A percentile compares a stretch with the other conserved stretches of the same genome.
These are phyloP conservation scores for Microcyclospora pomicola DNA, from an alignment of 2,329 filamentous ascomycete genomes.

Conservation along the genomic window DNA sequence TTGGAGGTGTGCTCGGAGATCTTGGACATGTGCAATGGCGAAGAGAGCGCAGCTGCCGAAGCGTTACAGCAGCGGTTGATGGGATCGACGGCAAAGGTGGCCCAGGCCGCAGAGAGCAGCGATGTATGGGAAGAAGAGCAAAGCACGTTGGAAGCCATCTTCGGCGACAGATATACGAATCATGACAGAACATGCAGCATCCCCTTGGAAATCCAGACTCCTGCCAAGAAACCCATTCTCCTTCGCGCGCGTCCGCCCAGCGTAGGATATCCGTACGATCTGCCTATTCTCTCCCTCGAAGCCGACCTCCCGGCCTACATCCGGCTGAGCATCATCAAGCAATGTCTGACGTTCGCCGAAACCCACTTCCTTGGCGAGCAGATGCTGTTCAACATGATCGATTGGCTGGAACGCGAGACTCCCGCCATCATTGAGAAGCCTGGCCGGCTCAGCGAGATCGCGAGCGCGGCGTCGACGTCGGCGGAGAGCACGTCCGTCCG, in stretches of 20 bases:
- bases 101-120: conserved; percentile 22
- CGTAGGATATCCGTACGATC: conserved; percentile 53
- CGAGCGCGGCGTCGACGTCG: conserved; percentile 55
- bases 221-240: conserved; percentile 30
- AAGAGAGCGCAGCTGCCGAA: conserved; percentile 68
- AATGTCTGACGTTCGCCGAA: conserved; percentile 57
- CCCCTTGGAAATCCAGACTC: conserved; percentile 40
- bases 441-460: conserved; percentile 70
- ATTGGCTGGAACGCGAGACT: conserved; percentile 82
- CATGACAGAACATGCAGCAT: conserved; percentile 51
- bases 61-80: conserved; percentile 60
- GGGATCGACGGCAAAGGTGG: conserved; percentile 13
- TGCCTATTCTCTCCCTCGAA: conserved; percentile 56
- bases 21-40: conserved; percentile 53
- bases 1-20: conserved; percentile 68
- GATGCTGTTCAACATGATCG: conserved; percentile 79
- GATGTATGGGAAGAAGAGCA: conserved; percentile 78
- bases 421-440: conserved; percentile 72
- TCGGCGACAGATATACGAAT: conserved; percentile 53
- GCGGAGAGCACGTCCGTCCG: conserved; percentile 20
- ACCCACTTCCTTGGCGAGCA: conserved; percentile 65
- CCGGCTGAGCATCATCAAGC: conserved; percentile 72
- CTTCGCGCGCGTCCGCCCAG: conserved; percentile 59
- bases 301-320: conserved; percentile 74
- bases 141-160: conserved; percentile 71